Evolutionary conservation across 805 yeast species (phyloP).

Genomic region (Wickerhamiella cacticola): DNA sequence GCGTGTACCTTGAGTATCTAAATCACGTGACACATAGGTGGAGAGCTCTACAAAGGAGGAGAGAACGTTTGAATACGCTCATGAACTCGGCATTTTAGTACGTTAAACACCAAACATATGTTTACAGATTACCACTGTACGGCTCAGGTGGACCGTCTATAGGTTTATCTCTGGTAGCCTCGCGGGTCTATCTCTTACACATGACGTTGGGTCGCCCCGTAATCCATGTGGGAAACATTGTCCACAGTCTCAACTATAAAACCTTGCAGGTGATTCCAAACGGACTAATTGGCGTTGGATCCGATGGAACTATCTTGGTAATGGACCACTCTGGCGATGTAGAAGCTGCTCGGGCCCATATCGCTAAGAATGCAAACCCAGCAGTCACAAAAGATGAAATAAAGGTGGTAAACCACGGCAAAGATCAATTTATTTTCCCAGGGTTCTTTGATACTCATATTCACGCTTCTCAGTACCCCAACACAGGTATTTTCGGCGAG

Average conservation of each 20-base stretch:
- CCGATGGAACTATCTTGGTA: constrained; percentile 41
- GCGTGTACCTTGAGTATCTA: too few relatives aligned
- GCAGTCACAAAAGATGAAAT: constrained; percentile 23
- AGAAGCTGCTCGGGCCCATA: constrained; percentile 11
- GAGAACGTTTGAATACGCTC: too few relatives aligned
- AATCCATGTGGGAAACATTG: constrained; percentile 10
- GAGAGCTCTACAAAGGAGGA: too few relatives aligned
- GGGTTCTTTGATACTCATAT: constrained; percentile 76
- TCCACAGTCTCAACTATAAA: constrained; percentile 14
- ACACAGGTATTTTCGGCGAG: constrained; percentile 71
- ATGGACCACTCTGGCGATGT: constrained; percentile 19
- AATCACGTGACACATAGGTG: too few relatives aligned
- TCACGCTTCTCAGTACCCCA: constrained; percentile 78
- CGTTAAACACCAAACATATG: too few relatives aligned
- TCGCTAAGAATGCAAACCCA: constrained; percentile 15
- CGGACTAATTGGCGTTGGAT: constrained; percentile 53
- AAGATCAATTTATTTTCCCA: constrained; percentile 52
- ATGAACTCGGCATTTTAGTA: too few relatives aligned
- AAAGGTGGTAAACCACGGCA: constrained; percentile 11
- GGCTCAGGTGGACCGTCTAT: too few relatives aligned
- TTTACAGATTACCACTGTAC: too few relatives aligned
- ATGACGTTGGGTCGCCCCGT: not conserved
- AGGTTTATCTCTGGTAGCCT: too few relatives aligned
- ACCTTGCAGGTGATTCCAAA: constrained; percentile 41
- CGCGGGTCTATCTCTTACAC: too few relatives aligned